Base-by-base conservation (phyloP, 345 rosid genomes). In the Eutrema yunnanense region DNA sequence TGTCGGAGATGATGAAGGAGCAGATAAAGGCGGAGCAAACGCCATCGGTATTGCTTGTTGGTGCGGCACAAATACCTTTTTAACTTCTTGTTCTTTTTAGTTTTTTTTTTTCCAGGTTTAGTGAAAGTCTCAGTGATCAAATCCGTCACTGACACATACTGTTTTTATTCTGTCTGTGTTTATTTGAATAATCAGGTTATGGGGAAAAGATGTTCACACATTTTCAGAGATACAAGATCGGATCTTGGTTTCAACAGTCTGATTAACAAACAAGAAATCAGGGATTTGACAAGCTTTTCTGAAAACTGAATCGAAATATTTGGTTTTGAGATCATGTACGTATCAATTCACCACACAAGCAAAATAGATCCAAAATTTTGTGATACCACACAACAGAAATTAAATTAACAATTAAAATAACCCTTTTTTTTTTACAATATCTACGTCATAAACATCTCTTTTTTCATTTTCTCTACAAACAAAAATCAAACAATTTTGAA, bases 11-110 rank as follows among this genome's bases (percentile, higher is more conserved):
- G 93, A 88, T 81, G 60, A 72, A 67, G 81, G 78, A 69, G 89
- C 97, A 27, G 98, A 93, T 71, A 90, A 81, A 80, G 78, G 59
- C 8, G 94, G 96, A 55, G 97, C 98, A 13, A 86, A 84, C 74
- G 81, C 87, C 12, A 6, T 82, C 1, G 97, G 98, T 29, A 86
- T 93, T 52, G 77, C 81, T 65, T 93, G 96, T 86, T 93, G 97
- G 98, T 92, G 27, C 78, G 81, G 60, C 60, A 69, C 46, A 51
- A 29, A 4, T 22, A 33, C 61, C 62, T 19, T 38, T 51, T 9
- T 60, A 0, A 42, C 42, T 50, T 9, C 0, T 12, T 16, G 4
- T 59, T 36, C 5, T 16, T 16, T 16, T 16, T 16, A 16, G 16
- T 16, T 16, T 16, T 16, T 4, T 30, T 43, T 53, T 8, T 51